Evolutionary conservation across 1,139 yeast species (phyloP).

Genomic region (Nakaseomyces kungkrabaensis): DNA sequence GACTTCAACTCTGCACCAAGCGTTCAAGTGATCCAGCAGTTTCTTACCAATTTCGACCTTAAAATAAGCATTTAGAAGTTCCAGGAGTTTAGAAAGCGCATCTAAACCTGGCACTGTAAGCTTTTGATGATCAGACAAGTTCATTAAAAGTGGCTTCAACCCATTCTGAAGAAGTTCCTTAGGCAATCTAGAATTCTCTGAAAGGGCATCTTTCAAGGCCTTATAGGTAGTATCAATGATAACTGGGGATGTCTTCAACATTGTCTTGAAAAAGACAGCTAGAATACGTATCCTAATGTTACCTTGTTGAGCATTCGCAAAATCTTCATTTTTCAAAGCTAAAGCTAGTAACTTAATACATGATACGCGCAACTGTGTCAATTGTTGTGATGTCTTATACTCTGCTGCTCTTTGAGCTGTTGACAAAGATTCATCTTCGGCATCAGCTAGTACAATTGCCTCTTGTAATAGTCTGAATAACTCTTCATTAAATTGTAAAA

Average conservation of each 20-base stretch:
- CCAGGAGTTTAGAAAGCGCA: slow-evolving; percentile 79
- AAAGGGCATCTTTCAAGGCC: slow-evolving; percentile 74
- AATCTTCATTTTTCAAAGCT: slow-evolving; percentile 75
- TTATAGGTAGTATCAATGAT: slow-evolving; percentile 90
- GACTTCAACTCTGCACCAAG: slow-evolving; percentile 88
- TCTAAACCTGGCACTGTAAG: slow-evolving; percentile 84
- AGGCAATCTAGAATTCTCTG: slow-evolving; percentile 82
- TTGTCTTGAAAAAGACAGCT: slow-evolving; percentile 89
- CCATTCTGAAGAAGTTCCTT: slow-evolving; percentile 91
- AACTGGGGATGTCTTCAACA: slow-evolving; percentile 75
- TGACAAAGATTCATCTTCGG: slow-evolving; percentile 91
- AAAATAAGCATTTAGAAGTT: slow-evolving; percentile 81
- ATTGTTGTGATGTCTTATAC: slow-evolving; percentile 77
- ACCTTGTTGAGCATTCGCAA: slow-evolving; percentile 66
- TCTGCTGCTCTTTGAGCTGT: slow-evolving; percentile 80
- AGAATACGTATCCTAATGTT: slow-evolving; percentile 76
- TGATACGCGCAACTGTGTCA: slow-evolving; percentile 77
- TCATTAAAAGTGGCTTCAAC: slow-evolving; percentile 88
- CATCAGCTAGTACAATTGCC: slow-evolving; percentile 90
- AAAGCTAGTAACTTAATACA: slow-evolving; percentile 77
- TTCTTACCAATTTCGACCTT: slow-evolving; percentile 95
- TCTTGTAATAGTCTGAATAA: slow-evolving; percentile 75
- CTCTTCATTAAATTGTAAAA: slow-evolving; percentile 81
- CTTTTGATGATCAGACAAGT: slow-evolving; percentile 84
- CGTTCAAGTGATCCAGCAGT: slow-evolving; percentile 83